A percentile compares a stretch with the other conserved stretches of the same genome.
Conservation (phyloP, 139 green algal genomes). For the Tetraselmis chui region DNA sequence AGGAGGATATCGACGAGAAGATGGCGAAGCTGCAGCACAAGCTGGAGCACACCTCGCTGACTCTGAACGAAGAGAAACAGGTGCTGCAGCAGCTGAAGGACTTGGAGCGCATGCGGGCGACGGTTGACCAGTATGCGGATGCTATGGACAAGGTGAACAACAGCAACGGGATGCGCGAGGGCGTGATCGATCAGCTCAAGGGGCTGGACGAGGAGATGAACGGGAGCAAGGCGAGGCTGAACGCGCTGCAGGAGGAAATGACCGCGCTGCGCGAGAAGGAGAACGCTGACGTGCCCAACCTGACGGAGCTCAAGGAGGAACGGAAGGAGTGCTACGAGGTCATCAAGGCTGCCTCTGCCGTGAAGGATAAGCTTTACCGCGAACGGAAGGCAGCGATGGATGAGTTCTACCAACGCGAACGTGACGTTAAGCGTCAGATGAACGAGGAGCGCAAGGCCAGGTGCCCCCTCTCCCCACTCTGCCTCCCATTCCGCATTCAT, state of each 20-base stretch:
- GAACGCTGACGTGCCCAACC: slow-evolving; percentile 22
- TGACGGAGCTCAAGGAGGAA: slow-evolving; percentile 37
- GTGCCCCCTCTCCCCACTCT: not conserved
- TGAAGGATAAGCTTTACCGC: slow-evolving; percentile 23
- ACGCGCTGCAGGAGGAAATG: slow-evolving; percentile 23
- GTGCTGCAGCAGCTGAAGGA: slow-evolving; percentile 43
- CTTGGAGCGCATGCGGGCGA: slow-evolving; percentile 37
- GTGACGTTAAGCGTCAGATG: slow-evolving; percentile 11
- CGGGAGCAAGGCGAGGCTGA: slow-evolving; percentile 37
- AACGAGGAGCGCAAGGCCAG: slow-evolving; percentile 25
- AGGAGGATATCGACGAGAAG: slow-evolving; percentile 51
- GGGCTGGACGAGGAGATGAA: slow-evolving; percentile 42
- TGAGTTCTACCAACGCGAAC: slow-evolving; percentile 36
- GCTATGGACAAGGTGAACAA: slow-evolving; percentile 33
- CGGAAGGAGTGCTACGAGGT: slow-evolving; percentile 31
- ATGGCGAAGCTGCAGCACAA: slow-evolving; percentile 39
- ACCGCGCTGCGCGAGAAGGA: slow-evolving; percentile 25
- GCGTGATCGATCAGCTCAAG: slow-evolving; percentile 32
- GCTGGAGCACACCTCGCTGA: slow-evolving; percentile 42
- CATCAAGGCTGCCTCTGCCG: slow-evolving; percentile 29
- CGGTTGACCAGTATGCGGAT: slow-evolving; percentile 42
- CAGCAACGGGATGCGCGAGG: slow-evolving; percentile 23
- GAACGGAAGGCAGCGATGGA: slow-evolving; percentile 40
- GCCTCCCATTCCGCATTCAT: not conserved
- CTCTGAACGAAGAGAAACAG: slow-evolving; percentile 52